Conservation (phyloP, 225 moss, liverwort and hornwort species). For the Marchantia polymorpha region DNA sequence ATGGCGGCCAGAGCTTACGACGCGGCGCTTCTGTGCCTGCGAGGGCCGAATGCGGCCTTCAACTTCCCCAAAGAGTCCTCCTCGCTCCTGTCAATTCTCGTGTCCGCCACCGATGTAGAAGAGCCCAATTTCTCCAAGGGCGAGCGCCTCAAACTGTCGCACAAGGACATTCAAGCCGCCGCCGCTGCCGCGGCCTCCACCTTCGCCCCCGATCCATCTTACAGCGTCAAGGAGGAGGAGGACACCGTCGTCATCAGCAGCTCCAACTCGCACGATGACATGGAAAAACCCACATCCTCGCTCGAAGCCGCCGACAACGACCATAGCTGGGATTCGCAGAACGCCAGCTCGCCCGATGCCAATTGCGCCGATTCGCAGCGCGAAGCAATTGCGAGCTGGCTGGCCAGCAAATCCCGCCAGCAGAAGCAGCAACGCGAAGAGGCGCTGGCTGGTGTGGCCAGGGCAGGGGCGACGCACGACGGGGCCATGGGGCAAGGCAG, state of each 20-base stretch:
- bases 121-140: slow-evolving; percentile 48
- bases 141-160: slow-evolving; percentile 44
- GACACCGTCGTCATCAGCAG: slow-evolving; percentile 13
- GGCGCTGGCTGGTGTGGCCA: neutral
- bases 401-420: slow-evolving; percentile 19
- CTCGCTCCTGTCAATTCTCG: slow-evolving; percentile 51
- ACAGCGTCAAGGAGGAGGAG: slow-evolving; percentile 32
- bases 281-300: slow-evolving; percentile 22
- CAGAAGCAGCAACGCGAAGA: slow-evolving; percentile 27
- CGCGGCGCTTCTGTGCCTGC: slow-evolving; percentile 69
- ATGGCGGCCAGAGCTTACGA: slow-evolving; percentile 95
- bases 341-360: slow-evolving; percentile 33
- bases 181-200: slow-evolving; percentile 44
- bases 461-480: neutral
- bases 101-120: slow-evolving; percentile 30
- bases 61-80: slow-evolving; percentile 75
- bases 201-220: slow-evolving; percentile 26
- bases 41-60: slow-evolving; percentile 70
- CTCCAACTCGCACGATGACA: slow-evolving; percentile 21
- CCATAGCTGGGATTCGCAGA: slow-evolving; percentile 32
- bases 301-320: slow-evolving; percentile 26
- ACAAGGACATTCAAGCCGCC: slow-evolving; percentile 49
- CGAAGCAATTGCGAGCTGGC: slow-evolving; percentile 14
- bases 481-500: neutral
- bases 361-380: slow-evolving; percentile 28